These are phyloP conservation scores for Coffea humblotiana DNA, from an alignment of 305 asterid genomes.

Conservation along the genomic window DNA sequence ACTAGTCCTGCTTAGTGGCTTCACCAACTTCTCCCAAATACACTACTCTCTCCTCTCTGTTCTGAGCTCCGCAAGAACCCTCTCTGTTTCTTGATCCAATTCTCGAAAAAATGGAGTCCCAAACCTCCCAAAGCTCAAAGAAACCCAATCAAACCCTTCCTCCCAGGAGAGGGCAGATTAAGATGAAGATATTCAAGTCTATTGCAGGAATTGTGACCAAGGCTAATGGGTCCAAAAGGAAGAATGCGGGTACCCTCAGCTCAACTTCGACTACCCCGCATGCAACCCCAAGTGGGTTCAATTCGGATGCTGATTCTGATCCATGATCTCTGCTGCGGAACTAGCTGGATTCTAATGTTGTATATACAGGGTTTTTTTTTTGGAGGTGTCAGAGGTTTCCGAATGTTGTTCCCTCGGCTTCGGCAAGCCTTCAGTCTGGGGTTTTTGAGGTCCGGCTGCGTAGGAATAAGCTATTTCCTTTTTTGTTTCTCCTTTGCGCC, in stretches of 20 bases:
- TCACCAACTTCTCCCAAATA: too few relatives aligned
- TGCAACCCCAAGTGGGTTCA: slow-evolving; percentile 27
- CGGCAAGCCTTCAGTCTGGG: too few relatives aligned
- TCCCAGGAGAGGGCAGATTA: slow-evolving; percentile 23
- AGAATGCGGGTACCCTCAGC: not conserved
- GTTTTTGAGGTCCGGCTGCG: too few relatives aligned
- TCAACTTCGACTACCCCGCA: slow-evolving; percentile 17
- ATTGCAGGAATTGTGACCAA: slow-evolving; percentile 17
- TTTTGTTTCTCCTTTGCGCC: too few relatives aligned
- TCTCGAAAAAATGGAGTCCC: slow-evolving; percentile 10
- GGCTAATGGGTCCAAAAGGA: not conserved
- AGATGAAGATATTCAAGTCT: slow-evolving; percentile 16
- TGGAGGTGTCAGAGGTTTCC: too few relatives aligned
- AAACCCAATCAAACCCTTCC: not conserved
- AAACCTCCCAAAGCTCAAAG: not conserved
- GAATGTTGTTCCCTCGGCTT: too few relatives aligned
- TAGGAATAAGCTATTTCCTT: too few relatives aligned
- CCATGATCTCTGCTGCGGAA: slow-evolving; percentile 4
- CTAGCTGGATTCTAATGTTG: not conserved
- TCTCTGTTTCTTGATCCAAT: not conserved
- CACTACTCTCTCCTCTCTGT: not conserved
- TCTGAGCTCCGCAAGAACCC: not conserved
- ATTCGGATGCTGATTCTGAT: slow-evolving; percentile 25
- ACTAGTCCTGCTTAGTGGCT: too few relatives aligned
- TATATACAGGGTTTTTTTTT: too few relatives aligned